These are phyloP conservation scores for Kodamaea leandrae DNA, from an alignment of 805 yeast genomes.

Conservation along the genomic window DNA sequence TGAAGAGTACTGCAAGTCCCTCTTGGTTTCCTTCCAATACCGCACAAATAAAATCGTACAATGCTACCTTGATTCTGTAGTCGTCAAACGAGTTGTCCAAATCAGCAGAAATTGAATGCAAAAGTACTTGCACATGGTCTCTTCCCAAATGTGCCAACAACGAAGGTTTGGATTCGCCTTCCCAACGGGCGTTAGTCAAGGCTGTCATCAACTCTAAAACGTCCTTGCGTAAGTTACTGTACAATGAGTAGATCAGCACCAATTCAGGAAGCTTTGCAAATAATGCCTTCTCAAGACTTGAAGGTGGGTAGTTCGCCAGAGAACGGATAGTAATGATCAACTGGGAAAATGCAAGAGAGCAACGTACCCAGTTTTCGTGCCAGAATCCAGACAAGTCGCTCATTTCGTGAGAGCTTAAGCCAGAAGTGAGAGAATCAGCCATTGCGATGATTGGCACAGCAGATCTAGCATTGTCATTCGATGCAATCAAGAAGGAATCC, in stretches of 20 bases:
- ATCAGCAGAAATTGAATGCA: conserved; percentile 59
- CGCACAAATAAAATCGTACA: conserved; percentile 65
- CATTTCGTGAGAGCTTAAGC: conserved; percentile 34
- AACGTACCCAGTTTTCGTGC: conserved; percentile 48
- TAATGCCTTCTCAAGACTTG: conserved; percentile 61
- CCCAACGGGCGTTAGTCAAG: conserved; percentile 55
- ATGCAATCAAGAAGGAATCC: conserved; percentile 53
- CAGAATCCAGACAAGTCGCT: conserved; percentile 46
- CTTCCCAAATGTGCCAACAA: conserved; percentile 76
- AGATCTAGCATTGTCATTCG: conserved; percentile 50
- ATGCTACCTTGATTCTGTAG: conserved; percentile 48
- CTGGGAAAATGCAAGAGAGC: conserved; percentile 55
- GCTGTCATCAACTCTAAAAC: conserved; percentile 57
- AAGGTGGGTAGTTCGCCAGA: conserved; percentile 46
- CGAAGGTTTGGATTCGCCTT: conserved; percentile 62
- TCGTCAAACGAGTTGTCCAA: conserved; percentile 56
- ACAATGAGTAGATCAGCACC: conserved; percentile 55
- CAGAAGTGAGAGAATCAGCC: conserved; percentile 45
- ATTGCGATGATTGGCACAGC: conserved; percentile 51
- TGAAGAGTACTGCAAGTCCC: conserved; percentile 68
- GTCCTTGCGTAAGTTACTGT: conserved; percentile 44
- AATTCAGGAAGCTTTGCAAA: conserved; percentile 56
- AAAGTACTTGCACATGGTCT: conserved; percentile 55
- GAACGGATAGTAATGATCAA: conserved; percentile 58
- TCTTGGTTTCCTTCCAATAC: conserved; percentile 72